A percentile compares a stretch with the other conserved stretches of the same genome.
These are phyloP conservation scores for Alternaria triticina DNA, from an alignment of 2,329 filamentous ascomycete species.

Conservation along the genomic window DNA sequence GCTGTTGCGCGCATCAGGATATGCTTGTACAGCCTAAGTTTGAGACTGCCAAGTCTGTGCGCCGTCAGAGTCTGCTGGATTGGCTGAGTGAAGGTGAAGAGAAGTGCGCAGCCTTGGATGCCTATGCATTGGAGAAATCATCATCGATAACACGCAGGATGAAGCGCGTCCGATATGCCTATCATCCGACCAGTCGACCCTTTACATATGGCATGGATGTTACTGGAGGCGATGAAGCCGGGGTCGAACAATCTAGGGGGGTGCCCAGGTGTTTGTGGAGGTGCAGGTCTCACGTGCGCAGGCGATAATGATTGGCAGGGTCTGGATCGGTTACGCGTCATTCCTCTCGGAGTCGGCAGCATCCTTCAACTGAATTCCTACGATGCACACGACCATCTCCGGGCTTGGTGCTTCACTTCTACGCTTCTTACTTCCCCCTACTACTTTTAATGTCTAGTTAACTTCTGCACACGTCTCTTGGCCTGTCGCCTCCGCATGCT, in stretches of 20 bases:
- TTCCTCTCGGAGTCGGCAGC: constrained; percentile 1
- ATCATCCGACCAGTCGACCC: not conserved
- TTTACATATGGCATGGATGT: not conserved
- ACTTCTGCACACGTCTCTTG: not conserved
- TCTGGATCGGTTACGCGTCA: constrained; percentile 21
- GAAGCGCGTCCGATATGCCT: not conserved
- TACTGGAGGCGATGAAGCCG: not conserved
- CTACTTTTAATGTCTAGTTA: constrained; percentile 22
- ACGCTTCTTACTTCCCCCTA: constrained; percentile 2
- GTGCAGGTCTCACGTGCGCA: constrained; percentile 14
- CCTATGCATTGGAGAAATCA: not conserved
- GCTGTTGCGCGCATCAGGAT: not conserved
- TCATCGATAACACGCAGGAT: not conserved
- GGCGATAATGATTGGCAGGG: constrained; percentile 14
- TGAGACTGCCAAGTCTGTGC: not conserved
- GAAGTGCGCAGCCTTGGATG: not conserved
- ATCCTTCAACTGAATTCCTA: not conserved
- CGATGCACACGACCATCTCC: not conserved
- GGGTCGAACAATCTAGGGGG: not conserved
- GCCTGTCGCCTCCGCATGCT: constrained; percentile 7
- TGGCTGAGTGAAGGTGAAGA: not conserved
- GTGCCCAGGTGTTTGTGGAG: not conserved
- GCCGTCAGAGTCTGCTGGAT: not conserved
- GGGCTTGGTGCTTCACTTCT: not conserved
- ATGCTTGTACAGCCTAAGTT: not conserved